A percentile compares a stretch with the other conserved stretches of the same genome.
Evolutionary conservation across 352 stramenopile species (phyloP).

Genomic region (Thalassiosira livingstoniorum): DNA sequence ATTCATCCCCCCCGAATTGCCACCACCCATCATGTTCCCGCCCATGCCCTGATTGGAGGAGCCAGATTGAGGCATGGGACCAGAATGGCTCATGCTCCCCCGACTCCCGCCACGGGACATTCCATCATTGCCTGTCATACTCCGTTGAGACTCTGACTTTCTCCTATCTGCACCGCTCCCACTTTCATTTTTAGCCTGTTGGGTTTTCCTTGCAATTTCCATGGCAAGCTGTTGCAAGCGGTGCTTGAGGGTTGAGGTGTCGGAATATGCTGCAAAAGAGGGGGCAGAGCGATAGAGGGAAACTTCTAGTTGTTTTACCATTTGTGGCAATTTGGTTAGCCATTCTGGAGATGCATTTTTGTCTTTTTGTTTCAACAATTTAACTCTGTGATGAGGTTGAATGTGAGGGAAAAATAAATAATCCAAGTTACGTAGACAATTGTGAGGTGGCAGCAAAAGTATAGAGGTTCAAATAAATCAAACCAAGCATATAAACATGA

Average conservation of each 20-base stretch:
- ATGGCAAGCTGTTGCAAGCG: slow-evolving; percentile 94
- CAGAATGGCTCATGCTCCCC: not conserved
- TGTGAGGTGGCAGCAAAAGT: too few species aligned
- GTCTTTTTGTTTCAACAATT: slow-evolving; percentile 93
- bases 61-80: not conserved
- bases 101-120: not conserved
- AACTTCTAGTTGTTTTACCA: slow-evolving; percentile 97
- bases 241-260: slow-evolving; percentile 93
- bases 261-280: slow-evolving; percentile 94
- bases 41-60: slow-evolving; percentile 15
- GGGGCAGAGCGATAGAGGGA: slow-evolving; percentile 92
- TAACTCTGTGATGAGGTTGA: slow-evolving; percentile 64
- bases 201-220: slow-evolving; percentile 78
- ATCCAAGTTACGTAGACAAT: slow-evolving; percentile 18
- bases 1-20: slow-evolving; percentile 6
- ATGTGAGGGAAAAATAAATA: slow-evolving; percentile 1
- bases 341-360: slow-evolving; percentile 94
- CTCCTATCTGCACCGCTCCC: slow-evolving; percentile 23
- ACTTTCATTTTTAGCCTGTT: slow-evolving; percentile 45
- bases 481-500: too few species aligned
- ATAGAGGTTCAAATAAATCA: too few species aligned
- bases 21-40: not conserved
- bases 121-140: not conserved
- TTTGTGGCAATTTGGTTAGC: slow-evolving; percentile 96
- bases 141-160: slow-evolving; percentile 3